A percentile compares a stretch with the other conserved stretches of the same genome.
Conservation (phyloP, 495 filamentous ascomycete genomes). For the Aspergillus avenaceus region DNA sequence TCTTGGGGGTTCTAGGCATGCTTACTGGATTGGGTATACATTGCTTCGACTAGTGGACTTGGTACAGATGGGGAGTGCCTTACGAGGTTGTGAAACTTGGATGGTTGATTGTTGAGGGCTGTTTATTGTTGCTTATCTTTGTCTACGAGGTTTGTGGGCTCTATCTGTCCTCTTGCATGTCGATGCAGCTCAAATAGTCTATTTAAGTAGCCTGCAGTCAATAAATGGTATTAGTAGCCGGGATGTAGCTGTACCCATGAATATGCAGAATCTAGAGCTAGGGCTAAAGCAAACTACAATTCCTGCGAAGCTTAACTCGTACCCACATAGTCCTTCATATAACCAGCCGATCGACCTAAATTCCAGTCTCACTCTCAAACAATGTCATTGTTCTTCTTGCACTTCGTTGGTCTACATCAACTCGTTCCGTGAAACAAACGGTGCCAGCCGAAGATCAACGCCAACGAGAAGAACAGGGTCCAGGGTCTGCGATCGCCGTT, state of each 20-base stretch:
- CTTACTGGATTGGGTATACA: neutral
- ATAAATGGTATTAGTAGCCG: too few species aligned
- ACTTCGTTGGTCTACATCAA: neutral
- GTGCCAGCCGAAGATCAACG: neutral
- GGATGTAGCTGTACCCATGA: too few species aligned
- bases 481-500: neutral
- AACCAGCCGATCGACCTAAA: neutral
- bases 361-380: slow-evolving; percentile 2
- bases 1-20: neutral
- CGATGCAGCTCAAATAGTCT: too few species aligned
- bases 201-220: too few species aligned
- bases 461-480: neutral
- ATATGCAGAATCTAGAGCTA: neutral
- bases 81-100: neutral
- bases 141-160: too few species aligned
- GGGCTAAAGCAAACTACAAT: neutral
- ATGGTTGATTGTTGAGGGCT: too few species aligned
- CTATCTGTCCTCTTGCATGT: too few species aligned
- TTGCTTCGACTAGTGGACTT: neutral
- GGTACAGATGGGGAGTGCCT: neutral
- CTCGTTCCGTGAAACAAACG: neutral
- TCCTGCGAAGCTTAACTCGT: neutral
- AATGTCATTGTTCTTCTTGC: neutral
- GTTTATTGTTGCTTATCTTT: too few species aligned
- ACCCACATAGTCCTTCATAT: neutral